Percentiles rank a stretch among this genome's conserved stretches.
These are phyloP conservation scores for Coffea canephora DNA, from an alignment of 257 asterid species.

Conservation along the genomic window DNA sequence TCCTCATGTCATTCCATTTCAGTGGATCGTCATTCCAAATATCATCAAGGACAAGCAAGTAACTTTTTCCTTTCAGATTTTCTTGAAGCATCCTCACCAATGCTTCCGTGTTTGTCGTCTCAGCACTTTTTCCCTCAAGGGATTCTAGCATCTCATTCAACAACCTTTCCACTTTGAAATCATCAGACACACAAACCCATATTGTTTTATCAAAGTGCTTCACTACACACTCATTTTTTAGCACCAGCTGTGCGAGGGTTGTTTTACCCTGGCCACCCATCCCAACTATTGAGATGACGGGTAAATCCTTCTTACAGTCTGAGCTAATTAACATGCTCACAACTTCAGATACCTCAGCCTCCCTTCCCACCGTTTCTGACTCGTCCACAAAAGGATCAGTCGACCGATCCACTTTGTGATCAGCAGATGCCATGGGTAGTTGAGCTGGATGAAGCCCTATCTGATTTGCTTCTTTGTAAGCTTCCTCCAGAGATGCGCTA, in stretches of 20 bases:
- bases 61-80: background rate
- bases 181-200: constrained; percentile 22
- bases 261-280: constrained; percentile 33
- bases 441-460: background rate
- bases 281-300: constrained; percentile 23
- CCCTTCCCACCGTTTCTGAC: background rate
- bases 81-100: constrained; percentile 6
- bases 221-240: background rate
- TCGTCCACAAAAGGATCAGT: background rate
- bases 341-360: background rate
- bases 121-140: background rate
- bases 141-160: constrained; percentile 20
- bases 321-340: background rate
- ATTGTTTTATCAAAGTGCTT: constrained; percentile 1
- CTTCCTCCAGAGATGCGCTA: background rate
- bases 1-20: constrained; percentile 19
- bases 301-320: background rate
- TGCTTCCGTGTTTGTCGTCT: background rate
- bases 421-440: background rate
- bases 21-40: constrained; percentile 15
- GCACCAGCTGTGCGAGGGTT: constrained; percentile 20
- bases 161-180: constrained; percentile 10
- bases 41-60: constrained; percentile 29
- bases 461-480: background rate
- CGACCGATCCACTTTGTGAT: background rate